phyloP scores from a whole-genome alignment of 2,329 filamentous ascomycete species.

The Scleromitrula shiraiana region DNA sequence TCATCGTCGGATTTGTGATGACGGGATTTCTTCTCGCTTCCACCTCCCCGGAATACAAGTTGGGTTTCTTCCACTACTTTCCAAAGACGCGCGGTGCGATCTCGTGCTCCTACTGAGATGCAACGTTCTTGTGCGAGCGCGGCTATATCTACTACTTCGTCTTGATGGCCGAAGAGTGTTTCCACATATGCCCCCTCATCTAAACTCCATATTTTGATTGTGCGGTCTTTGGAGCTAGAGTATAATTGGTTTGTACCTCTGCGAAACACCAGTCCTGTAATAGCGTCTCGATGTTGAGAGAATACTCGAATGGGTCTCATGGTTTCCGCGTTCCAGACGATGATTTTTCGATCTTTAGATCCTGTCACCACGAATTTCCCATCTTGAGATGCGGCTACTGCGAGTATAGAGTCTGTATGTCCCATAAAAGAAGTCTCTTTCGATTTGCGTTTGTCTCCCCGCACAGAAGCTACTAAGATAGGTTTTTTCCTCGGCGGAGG shows the following conservation, averaged over 20 bases:
- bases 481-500: slow-evolving; percentile 55
- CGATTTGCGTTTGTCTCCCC: slow-evolving; percentile 51
- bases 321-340: slow-evolving; percentile 78
- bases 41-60: slow-evolving; percentile 86
- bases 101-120: slow-evolving; percentile 80
- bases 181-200: slow-evolving; percentile 91
- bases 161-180: slow-evolving; percentile 93
- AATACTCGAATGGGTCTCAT: slow-evolving; percentile 77
- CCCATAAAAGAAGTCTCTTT: slow-evolving; percentile 62
- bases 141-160: slow-evolving; percentile 77
- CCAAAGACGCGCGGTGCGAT: slow-evolving; percentile 88
- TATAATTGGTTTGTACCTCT: slow-evolving; percentile 87
- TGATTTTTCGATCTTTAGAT: slow-evolving; percentile 72
- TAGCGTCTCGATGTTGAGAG: slow-evolving; percentile 81
- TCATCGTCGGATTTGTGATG: slow-evolving; percentile 25
- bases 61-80: slow-evolving; percentile 95
- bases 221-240: slow-evolving; percentile 82
- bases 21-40: slow-evolving; percentile 46
- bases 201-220: slow-evolving; percentile 90
- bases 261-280: slow-evolving; percentile 79
- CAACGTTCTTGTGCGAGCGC: slow-evolving; percentile 81
- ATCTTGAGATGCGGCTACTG: slow-evolving; percentile 78
- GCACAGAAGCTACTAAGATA: slow-evolving; percentile 53
- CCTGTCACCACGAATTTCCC: slow-evolving; percentile 89
- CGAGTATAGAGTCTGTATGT: slow-evolving; percentile 72